Evolutionary conservation across 495 filamentous ascomycete genomes (phyloP), one percentile per base, ranked within the genome.

Genomic region (Geoglossum glabrum): DNA sequence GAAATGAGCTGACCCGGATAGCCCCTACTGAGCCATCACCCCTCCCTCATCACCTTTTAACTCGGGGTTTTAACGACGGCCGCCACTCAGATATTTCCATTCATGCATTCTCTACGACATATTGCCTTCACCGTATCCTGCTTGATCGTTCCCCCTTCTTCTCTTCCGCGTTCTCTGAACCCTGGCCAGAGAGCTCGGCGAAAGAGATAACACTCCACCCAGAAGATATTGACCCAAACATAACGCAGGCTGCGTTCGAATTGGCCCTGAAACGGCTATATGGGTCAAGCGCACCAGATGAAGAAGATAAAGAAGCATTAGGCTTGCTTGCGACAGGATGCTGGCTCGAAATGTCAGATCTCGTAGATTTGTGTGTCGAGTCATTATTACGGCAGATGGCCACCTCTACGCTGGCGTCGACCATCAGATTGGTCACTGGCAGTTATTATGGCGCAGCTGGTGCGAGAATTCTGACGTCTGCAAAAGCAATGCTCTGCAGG

Each of bases 71-170:
- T 50, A 59, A 76, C 26, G 68, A 72, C 36, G 78, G 78, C 10
- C 68, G 72, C n/a, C 77, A 80, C 59, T 78, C 74, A 7, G 78
- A 81, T 60, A 76, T 81, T 50, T 69, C 69, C 1, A 65, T 81
- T 31, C 62, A 71, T 59, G 76, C 77, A 13, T 81, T 81, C 59
- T 73, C 71, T 3, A 71, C 69, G n/a, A 64, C 63, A 47, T 81
- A 81, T 62, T 65, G 66, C 36, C 67, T 81, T 1, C 78, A 81
- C 61, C 72, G 78, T 0, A 63, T 81, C 25, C 69, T 81, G 33
- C 72, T 81, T 19, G 78, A 81, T 63, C 74, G 75, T 33, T 75
- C 78, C 4, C 76, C 78, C 0, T 81, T 78, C 68, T 80, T 80
- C 64, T 70, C 74, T 0, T 74, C 73, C 10, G 74, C 71, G 54